Base-by-base conservation (phyloP, 2,329 filamentous ascomycete species). In the Chrysoporthe austroafricana region DNA sequence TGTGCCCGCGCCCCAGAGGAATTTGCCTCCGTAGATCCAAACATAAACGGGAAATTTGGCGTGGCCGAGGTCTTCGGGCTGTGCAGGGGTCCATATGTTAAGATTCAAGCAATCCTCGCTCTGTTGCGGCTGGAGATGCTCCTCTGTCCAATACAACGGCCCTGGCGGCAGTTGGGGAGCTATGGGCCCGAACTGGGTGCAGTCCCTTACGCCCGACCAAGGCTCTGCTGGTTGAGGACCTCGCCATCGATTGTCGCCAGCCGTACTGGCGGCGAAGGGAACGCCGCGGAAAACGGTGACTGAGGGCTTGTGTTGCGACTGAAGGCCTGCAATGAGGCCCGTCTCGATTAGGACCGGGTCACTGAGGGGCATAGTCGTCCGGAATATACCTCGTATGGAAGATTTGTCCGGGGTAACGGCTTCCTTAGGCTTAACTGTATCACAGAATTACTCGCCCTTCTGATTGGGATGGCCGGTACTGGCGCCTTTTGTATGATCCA, bases 31-130 rank as follows among this genome's bases (percentile, higher is more conserved):
- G 36, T 59, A 59, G 57, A 59, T 59, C 57, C 57, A 59, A 13
- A 59, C 57, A 42, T 59, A 59, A 9, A 59, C 57, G 36, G 57
- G 57, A 43, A 39, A 59, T 13, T 18, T 42, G 57, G 57, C 16
- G 36, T 59, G 32, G 36, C 57, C 57, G 16, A 42, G 34, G 0
- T 76, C 75, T 0, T 80, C 85, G 1, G 83, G 84, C 14, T 80
- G 76, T 1, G 82, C 84, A 0, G 90, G 87, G 0, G 89, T 86
- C 72, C 86, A 89, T 11, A 90, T 82, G 64, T 90, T 85, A 13
- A 93, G 79, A 70, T 90, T 90, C 2, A 94, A 82, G 74, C 92
- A 95, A 72, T 92, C 89, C 73, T 91, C 90, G 59, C 73, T 74
- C 58, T 77, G 72, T 11, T 70, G 69, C 64, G 69, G 73, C 57